Conservation (phyloP, 441 rosid genomes). For the Sinapis alba region DNA sequence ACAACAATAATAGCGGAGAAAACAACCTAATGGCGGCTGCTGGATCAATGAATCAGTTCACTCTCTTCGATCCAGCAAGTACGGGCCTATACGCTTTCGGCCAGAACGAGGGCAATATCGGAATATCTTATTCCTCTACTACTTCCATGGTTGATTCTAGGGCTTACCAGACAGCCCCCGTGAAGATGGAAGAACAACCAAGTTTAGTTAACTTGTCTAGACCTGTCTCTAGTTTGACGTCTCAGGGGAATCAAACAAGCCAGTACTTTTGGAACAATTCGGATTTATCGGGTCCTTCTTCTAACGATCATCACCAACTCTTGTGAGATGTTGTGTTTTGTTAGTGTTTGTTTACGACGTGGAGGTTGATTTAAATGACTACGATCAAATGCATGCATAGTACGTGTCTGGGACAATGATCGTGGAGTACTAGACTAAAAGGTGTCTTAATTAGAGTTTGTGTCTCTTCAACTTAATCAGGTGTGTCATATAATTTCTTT, state of each 20-base stretch:
- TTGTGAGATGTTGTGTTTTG: slow-evolving; percentile 23
- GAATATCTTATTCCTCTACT: slow-evolving; percentile 27
- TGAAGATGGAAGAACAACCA: slow-evolving; percentile 39
- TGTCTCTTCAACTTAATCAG: slow-evolving; percentile 16
- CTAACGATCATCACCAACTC: slow-evolving; percentile 28
- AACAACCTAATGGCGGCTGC: slow-evolving; percentile 30
- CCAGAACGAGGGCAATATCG: slow-evolving; percentile 36
- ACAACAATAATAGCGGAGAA: slow-evolving; percentile 24
- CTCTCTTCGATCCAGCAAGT: slow-evolving; percentile 35
- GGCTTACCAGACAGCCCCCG: slow-evolving; percentile 32
- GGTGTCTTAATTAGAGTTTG: slow-evolving; percentile 22
- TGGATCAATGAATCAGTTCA: slow-evolving; percentile 22
- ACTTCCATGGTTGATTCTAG: slow-evolving; percentile 36
- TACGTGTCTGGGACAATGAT: slow-evolving; percentile 8
- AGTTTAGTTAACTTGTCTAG: slow-evolving; percentile 23
- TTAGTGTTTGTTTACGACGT: slow-evolving; percentile 5
- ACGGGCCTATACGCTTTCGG: slow-evolving; percentile 30
- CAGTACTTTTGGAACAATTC: slow-evolving; percentile 36
- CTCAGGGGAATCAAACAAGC: slow-evolving; percentile 35
- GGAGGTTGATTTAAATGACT: slow-evolving; percentile 29
- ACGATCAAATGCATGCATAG: slow-evolving; percentile 26
- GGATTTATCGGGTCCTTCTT: slow-evolving; percentile 38
- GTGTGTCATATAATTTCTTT: slow-evolving; percentile 15
- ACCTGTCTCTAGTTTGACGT: slow-evolving; percentile 30
- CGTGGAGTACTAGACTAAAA: slow-evolving; percentile 16